Base-by-base conservation (phyloP, 176 grass and related monocot species). In the Triticum turgidum region DNA sequence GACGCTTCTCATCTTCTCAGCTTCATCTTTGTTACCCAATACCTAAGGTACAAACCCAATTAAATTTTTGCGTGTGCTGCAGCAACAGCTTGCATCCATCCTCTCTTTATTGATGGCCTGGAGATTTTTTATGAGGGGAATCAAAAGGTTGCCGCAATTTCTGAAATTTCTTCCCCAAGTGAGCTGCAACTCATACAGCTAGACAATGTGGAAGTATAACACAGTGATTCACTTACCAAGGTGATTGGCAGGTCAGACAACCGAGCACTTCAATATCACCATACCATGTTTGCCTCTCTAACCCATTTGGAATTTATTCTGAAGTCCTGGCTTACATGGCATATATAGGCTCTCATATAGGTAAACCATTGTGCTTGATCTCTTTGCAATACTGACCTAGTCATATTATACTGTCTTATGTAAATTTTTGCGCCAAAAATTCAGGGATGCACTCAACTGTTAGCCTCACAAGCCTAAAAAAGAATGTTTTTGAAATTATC, bases 181-280 rank as follows among this genome's bases (percentile, higher is more conserved):
- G 96, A 96, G 38, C 63, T 94, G 29, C 69, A 94, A 84, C 45
- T 71, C 15, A 44, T 98, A 58, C 92, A 88, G 25, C 90, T 93
- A 15, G 85, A 94, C 61, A 88, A 86, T 77, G 34, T 84, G 13
- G 80, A 90, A 45, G 82, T 79, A 24, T 61, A 94, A 90, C 81
- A 63, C 90, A 18, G 70, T 98, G 69, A 94, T 96, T 80, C 86
- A 89, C 72, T 94, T 98, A 39, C 83, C 68, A 69, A 76, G 84
- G 88, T 86, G 92, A 83, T 77, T 98, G 96, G 96, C 93, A 98
- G 96, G 93, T 96, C 72, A 77, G 76, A 77, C 14, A 76, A 42
- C 44, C 30, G 9, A 79, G 42, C 9, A 38, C 77, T 61, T 52
- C 58, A 77, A 56, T 75, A 47, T 63, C 7, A 51, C 0, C 20